These are phyloP conservation scores for Starmerella bombicola DNA, from an alignment of 805 yeast genomes.

Conservation along the genomic window DNA sequence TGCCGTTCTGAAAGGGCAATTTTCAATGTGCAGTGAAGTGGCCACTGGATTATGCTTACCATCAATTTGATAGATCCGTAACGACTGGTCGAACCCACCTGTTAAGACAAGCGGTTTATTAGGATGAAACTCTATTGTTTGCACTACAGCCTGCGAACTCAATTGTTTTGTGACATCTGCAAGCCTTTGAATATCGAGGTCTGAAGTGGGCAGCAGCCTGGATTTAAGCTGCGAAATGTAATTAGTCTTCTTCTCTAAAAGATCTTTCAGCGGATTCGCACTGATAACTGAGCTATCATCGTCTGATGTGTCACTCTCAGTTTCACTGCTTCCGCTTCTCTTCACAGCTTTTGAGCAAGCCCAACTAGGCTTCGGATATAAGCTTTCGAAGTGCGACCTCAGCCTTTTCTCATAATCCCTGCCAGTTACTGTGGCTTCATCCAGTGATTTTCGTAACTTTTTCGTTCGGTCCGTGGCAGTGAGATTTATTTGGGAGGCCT, in stretches of 20 bases:
- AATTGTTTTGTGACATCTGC: constrained; percentile 73
- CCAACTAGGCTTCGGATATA: constrained; percentile 85
- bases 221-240: constrained; percentile 28
- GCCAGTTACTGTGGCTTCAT: constrained; percentile 46
- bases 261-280: constrained; percentile 26
- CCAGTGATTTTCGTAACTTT: constrained; percentile 54
- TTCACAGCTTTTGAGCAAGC: constrained; percentile 32
- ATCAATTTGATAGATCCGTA: constrained; percentile 80
- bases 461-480: constrained; percentile 45
- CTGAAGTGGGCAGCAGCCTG: constrained; percentile 52
- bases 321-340: constrained; percentile 17
- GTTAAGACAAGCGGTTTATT: constrained; percentile 70
- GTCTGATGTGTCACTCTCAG: constrained; percentile 18
- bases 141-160: constrained; percentile 68
- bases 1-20: constrained; percentile 67
- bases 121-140: constrained; percentile 74
- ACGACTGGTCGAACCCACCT: constrained; percentile 83
- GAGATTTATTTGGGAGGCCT: constrained; percentile 50
- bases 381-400: constrained; percentile 54
- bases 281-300: constrained; percentile 1
- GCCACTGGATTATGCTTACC: constrained; percentile 73
- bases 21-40: constrained; percentile 64
- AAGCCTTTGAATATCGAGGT: constrained; percentile 64
- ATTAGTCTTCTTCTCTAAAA: constrained; percentile 25
- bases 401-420: constrained; percentile 49